Evolutionary conservation across 2,329 filamentous ascomycete species (phyloP).

Genomic region (Hirsutella minnesotensis): DNA sequence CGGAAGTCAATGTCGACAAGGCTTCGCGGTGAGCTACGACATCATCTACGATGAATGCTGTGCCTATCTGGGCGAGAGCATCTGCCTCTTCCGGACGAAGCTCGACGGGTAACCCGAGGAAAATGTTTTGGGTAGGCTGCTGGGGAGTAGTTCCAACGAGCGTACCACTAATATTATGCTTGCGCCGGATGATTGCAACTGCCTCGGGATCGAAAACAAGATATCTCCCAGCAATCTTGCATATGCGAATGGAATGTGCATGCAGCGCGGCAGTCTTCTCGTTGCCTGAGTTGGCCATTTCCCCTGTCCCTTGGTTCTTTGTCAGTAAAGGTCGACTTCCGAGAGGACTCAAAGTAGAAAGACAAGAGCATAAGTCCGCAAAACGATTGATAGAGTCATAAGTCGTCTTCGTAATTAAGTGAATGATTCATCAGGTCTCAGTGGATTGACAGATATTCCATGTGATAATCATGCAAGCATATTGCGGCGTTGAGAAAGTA

Average conservation of each 20-base stretch:
- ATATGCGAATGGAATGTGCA: conserved; percentile 56
- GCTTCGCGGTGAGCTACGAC: conserved; percentile 53
- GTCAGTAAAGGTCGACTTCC: too few relatives aligned
- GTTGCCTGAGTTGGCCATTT: background rate
- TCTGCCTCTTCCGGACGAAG: conserved; percentile 84
- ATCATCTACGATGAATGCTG: conserved; percentile 75
- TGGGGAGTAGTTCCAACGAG: conserved; percentile 83
- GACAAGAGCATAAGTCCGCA: too few relatives aligned
- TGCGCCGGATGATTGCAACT: conserved; percentile 64
- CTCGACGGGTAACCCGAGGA: conserved; percentile 78
- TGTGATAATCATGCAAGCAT: conserved; percentile 35
- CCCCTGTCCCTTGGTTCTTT: background rate
- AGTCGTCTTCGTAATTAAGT: conserved; percentile 31
- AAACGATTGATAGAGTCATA: conserved; percentile 16
- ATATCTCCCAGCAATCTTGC: conserved; percentile 67
- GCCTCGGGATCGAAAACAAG: conserved; percentile 80
- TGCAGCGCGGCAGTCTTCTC: background rate
- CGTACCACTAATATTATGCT: conserved; percentile 75
- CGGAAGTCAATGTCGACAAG: conserved; percentile 39
- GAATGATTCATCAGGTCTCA: conserved; percentile 35
- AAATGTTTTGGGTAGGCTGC: conserved; percentile 88
- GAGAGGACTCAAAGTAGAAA: too few relatives aligned
- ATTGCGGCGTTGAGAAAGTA: background rate
- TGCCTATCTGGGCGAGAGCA: conserved; percentile 63
- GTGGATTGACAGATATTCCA: conserved; percentile 50